These are phyloP conservation scores for Colletotrichum sp. DNA, from an alignment of 2,329 filamentous ascomycete species.

Conservation along the genomic window DNA sequence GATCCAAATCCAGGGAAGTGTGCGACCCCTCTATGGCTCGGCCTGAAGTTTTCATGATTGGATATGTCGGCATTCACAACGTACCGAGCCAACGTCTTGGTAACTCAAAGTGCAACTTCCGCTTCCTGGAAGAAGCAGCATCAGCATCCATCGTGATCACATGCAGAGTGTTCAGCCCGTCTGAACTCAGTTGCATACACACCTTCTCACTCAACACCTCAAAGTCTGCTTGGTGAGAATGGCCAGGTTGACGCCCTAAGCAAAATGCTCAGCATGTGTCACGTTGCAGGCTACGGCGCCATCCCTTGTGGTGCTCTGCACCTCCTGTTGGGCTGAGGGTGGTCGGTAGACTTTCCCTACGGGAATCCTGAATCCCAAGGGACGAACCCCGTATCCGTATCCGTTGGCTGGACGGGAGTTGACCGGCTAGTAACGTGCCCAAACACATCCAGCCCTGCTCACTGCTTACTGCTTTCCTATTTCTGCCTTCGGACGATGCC, in stretches of 20 bases:
- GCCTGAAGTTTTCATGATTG: neutral
- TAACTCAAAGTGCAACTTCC: neutral
- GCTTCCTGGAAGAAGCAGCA: neutral
- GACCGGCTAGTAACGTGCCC: neutral
- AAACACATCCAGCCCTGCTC: neutral
- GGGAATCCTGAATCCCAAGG: neutral
- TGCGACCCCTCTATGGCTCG: neutral
- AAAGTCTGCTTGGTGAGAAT: neutral
- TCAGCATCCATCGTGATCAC: neutral
- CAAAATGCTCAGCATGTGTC: neutral
- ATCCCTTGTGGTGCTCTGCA: neutral
- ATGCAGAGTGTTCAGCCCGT: neutral
- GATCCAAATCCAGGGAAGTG: neutral
- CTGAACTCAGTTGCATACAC: neutral
- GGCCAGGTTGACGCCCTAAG: neutral
- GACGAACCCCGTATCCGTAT: slow-evolving; percentile 22
- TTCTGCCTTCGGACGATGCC: neutral
- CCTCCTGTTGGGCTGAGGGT: neutral
- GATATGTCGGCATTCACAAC: neutral
- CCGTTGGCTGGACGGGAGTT: neutral
- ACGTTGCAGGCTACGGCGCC: neutral
- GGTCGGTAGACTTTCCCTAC: neutral
- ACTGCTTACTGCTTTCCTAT: neutral
- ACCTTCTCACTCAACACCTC: neutral
- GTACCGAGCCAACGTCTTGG: neutral